Base-by-base conservation (phyloP, 306 rosid genomes). In the Trifolium fragiferum region DNA sequence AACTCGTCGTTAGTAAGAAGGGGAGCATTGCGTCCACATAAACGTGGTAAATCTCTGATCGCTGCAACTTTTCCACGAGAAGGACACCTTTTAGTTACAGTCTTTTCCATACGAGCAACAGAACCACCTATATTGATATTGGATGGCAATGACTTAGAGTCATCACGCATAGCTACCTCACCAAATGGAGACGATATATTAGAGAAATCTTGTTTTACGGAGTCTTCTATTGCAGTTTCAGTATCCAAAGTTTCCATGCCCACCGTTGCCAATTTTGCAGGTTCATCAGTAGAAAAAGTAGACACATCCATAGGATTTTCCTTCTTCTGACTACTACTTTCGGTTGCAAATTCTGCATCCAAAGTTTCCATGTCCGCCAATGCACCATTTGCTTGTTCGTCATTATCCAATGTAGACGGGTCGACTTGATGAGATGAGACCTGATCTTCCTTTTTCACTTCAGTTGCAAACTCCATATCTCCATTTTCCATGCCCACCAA, bases 41-140 rank as follows among this genome's bases (percentile, higher is more conserved):
- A 72, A 77, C 72, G 89, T 63, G 97, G 98, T 38, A 87, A 90
- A 74, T 83, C 79, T 73, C 98, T 85, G 53, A 79, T 37, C 44
- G 97, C 98, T 51, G 95, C 89, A 78, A 90, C 80, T 62, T 50
- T 83, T 81, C 92, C 84, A 72, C 78, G 86, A 51, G 90, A 90
- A 83, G 87, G 86, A 80, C 80, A 81, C 61, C 81, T 86, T 86
- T 76, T 79, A 49, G 77, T 66, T 23, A 59, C 46, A 64, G 37
- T 58, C 72, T 84, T 82, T 70, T 72, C 51, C 68, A 68, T 44
- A 70, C 75, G 81, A 76, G 73, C 77, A 75, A 59, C 50, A 10
- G 86, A 72, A 84, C 81, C 80, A 72, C 61, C 76, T 60, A 49
- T 18, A 43, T 77, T 21, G 55, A 16, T 70, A 72, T 81, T 64